Percentiles rank a stretch among this genome's conserved stretches.
Conservation (phyloP, 768 basidiomycete species). For the Tephrocybe sp. region DNA sequence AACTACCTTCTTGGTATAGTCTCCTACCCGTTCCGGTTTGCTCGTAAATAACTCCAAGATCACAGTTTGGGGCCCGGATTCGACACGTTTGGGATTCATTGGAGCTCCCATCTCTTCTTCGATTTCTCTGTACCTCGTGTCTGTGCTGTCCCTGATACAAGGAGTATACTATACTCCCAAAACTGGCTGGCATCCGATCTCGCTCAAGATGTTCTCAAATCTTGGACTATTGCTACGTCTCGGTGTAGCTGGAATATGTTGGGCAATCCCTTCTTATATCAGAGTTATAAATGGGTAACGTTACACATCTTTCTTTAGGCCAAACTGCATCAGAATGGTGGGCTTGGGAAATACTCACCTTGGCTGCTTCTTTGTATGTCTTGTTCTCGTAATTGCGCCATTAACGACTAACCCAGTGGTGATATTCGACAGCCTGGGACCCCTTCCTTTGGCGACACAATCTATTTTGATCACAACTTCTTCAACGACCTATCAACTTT, state of each 20-base stretch:
- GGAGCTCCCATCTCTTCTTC: slow-evolving; percentile 90
- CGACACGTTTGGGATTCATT: slow-evolving; percentile 79
- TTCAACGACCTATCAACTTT: slow-evolving; percentile 75
- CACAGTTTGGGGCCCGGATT: slow-evolving; percentile 82
- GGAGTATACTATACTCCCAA: slow-evolving; percentile 55
- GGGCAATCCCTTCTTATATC: no score
- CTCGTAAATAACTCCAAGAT: no score
- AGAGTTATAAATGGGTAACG: no score
- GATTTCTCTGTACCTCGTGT: slow-evolving; percentile 79
- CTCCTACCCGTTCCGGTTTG: no score
- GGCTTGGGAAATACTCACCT: slow-evolving; percentile 87
- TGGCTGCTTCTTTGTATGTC: slow-evolving; percentile 41
- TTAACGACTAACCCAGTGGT: background rate
- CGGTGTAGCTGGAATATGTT: slow-evolving; percentile 82
- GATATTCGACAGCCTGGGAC: slow-evolving; percentile 56
- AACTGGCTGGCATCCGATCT: slow-evolving; percentile 81
- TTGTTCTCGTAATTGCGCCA: background rate
- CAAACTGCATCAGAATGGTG: slow-evolving; percentile 93
- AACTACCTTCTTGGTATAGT: slow-evolving; percentile 86
- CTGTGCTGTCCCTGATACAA: slow-evolving; percentile 55
- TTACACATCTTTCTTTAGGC: no score
- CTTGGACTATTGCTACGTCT: slow-evolving; percentile 67
- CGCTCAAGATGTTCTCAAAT: slow-evolving; percentile 56
- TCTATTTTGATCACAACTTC: slow-evolving; percentile 74
- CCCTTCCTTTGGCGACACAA: slow-evolving; percentile 76